A percentile compares a stretch with the other conserved stretches of the same genome.
Conservation (phyloP, 495 filamentous ascomycete species). For the Xylaria sp. region DNA sequence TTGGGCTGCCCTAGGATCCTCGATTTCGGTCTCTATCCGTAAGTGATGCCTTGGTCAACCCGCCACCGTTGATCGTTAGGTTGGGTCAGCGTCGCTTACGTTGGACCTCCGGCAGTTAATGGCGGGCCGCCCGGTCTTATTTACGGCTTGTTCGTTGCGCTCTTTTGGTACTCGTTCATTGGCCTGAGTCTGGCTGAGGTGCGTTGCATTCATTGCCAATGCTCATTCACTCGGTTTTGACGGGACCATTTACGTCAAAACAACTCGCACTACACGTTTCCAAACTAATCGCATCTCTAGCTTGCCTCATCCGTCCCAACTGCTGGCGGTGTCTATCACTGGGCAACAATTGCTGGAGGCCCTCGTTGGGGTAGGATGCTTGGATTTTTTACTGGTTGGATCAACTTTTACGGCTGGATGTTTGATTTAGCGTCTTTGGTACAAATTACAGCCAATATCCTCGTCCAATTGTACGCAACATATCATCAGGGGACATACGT, state of each 20-base stretch:
- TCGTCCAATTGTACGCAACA: constrained; percentile 73
- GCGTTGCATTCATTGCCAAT: neutral
- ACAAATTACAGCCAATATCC: constrained; percentile 71
- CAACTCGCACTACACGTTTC: neutral
- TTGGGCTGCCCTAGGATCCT: constrained; percentile 62
- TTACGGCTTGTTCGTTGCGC: constrained; percentile 58
- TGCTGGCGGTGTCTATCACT: constrained; percentile 85
- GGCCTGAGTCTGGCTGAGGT: constrained; percentile 53
- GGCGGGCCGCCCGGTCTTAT: constrained; percentile 65
- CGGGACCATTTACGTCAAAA: neutral
- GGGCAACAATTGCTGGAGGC: constrained; percentile 78
- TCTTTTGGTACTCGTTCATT: constrained; percentile 55
- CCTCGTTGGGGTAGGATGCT: constrained; percentile 69
- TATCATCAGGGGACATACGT: constrained; percentile 68
- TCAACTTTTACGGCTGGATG: constrained; percentile 76
- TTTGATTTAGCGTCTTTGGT: constrained; percentile 70
- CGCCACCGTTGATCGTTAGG: neutral
- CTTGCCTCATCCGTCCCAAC: constrained; percentile 82
- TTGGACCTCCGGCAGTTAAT: constrained; percentile 48
- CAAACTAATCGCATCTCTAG: constrained; percentile 47
- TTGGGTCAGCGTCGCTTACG: constrained; percentile 20
- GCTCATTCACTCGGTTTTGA: neutral
- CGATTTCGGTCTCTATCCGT: constrained; percentile 61
- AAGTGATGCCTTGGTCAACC: constrained; percentile 31
- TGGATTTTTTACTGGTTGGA: constrained; percentile 81